Base-by-base conservation (phyloP, 2,329 filamentous ascomycete species). In the Chrysoporthe cubensis region DNA sequence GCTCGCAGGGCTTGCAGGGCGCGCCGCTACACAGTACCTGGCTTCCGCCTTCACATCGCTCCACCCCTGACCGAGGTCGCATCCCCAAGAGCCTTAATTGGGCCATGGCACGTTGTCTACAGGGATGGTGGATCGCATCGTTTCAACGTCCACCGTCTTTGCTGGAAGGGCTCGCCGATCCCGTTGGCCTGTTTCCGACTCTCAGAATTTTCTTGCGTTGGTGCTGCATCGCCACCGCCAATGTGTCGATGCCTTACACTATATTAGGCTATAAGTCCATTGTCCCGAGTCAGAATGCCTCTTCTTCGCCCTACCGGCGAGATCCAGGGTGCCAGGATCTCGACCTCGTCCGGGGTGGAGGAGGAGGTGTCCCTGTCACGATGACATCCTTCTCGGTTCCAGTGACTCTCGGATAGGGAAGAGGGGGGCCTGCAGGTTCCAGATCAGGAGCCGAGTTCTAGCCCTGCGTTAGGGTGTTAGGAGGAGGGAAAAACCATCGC, bases 11-110 rank as follows among this genome's bases (percentile, higher is more conserved):
- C 50, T 54, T 40, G 37, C 37, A 40, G 37, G 37, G 37, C 37
- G 5, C 37, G 37, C 37, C 37, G 9, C 37, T 40, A 40, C 37
- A 40, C 37, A 40, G 37, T 40, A 40, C 37, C 37, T 40, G 37
- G 37, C 5, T 40, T 46, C 44, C 6, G 43, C 57, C 11, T 60
- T 44, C 32, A 14, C 48, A n/a, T n/a, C 40, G 11, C 11, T 40
- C 57, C 13, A 50, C 61, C 61, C 34, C 48, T 54, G 61, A 48
- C 48, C 46, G 54, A 42, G 46, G 37, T 63, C 34, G 61, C 50
- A 52, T 54, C 42, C 34, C 34, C 7, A 34, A 37, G 34, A 26
- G 48, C 48, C 44, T 34, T 52, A n/a, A 62, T 62, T 62, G 60
- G 60, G 46, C 34, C 34, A 42, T 21, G 18, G 60, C 60, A 54